A percentile compares a stretch with the other conserved stretches of the same genome.
Conservation (phyloP, 108 stramenopile species). For the Nannochloropsis oceanica region DNA sequence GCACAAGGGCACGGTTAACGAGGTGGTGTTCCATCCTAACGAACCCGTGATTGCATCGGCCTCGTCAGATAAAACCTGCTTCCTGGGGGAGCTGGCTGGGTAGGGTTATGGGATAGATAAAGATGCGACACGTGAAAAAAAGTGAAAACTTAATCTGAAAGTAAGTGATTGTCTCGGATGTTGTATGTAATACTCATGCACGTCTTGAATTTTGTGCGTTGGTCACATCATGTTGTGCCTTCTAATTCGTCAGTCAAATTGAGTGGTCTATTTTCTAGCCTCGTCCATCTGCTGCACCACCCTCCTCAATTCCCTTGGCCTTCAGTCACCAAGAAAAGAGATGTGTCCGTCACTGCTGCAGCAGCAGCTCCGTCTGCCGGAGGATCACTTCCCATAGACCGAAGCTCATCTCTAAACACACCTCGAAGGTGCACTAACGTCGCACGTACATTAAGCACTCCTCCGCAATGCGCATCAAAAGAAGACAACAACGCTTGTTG, state of each 20-base stretch:
- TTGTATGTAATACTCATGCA: neutral
- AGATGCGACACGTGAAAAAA: neutral
- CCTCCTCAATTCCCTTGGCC: too few relatives aligned
- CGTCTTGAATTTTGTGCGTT: neutral
- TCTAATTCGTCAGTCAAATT: too few relatives aligned
- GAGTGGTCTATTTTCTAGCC: too few relatives aligned
- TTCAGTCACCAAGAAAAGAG: neutral
- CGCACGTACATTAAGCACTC: neutral
- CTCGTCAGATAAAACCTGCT: conserved; percentile 22
- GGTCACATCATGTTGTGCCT: too few relatives aligned
- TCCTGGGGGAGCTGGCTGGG: conserved; percentile 23
- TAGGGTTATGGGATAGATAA: neutral
- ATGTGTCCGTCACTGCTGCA: neutral
- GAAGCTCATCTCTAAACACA: neutral
- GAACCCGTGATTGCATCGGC: conserved; percentile 27
- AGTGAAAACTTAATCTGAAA: neutral
- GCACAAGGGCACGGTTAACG: conserved; percentile 65
- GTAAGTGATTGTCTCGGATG: neutral
- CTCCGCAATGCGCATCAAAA: neutral
- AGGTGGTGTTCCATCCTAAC: conserved; percentile 41
- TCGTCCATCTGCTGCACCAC: too few relatives aligned
- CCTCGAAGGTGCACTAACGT: neutral
- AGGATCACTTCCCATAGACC: neutral
- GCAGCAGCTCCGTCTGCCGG: neutral
- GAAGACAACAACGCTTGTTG: neutral